A percentile compares a stretch with the other conserved stretches of the same genome.
Conservation (phyloP, 2,329 filamentous ascomycete genomes). For the Herpomyces periplanetae region DNA sequence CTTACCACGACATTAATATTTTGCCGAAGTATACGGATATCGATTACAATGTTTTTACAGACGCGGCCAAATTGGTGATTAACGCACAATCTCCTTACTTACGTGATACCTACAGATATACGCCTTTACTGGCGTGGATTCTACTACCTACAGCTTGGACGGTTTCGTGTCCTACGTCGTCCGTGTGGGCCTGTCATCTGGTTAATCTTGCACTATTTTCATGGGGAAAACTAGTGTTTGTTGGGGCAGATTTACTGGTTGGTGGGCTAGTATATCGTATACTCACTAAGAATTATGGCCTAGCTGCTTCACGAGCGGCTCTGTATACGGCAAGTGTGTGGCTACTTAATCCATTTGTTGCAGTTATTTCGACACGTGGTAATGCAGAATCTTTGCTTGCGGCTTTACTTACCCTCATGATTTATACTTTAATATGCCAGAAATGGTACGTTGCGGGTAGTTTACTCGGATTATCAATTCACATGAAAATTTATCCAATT, state of each 20-base stretch:
- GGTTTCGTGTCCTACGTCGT: no score
- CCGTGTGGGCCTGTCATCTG: no score
- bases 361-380: constrained; percentile 70
- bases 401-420: constrained; percentile 28
- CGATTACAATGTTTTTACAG: constrained; percentile 92
- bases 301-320: no score
- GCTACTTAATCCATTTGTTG: constrained; percentile 92
- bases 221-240: constrained; percentile 59
- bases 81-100: constrained; percentile 34
- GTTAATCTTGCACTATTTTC: constrained; percentile 29
- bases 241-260: constrained; percentile 38
- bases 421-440: no score
- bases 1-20: constrained; percentile 65
- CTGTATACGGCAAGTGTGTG: constrained; percentile 49
- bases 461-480: constrained; percentile 43
- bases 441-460: constrained; percentile 51
- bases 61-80: constrained; percentile 40
- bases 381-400: constrained; percentile 70
- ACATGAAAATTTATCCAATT: constrained; percentile 97
- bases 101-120: constrained; percentile 84
- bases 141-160: constrained; percentile 33
- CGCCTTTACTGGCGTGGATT: constrained; percentile 64
- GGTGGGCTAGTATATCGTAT: constrained; percentile 30
- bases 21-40: constrained; percentile 95
- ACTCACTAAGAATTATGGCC: constrained; percentile 9